A percentile compares a stretch with the other conserved stretches of the same genome.
Evolutionary conservation across 225 moss, liverwort and hornwort species (phyloP).

Genomic region (Rhytidiadelphus loreus): DNA sequence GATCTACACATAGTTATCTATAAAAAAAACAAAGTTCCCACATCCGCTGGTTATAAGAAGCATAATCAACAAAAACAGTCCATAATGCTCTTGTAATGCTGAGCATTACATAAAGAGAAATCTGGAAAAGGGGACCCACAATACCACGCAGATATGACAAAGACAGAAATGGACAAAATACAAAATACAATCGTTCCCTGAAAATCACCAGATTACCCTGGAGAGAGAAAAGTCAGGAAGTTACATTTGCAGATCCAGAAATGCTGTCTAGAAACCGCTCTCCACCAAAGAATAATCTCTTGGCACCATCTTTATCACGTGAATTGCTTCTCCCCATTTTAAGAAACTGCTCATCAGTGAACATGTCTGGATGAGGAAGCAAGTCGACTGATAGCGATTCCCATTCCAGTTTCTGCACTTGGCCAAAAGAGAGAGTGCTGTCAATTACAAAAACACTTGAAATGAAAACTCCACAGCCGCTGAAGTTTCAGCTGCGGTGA

Average conservation of each 20-base stretch:
- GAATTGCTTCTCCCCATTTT: slow-evolving; percentile 53
- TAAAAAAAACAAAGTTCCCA: background rate
- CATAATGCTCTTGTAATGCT: background rate
- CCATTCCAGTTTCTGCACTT: slow-evolving; percentile 89
- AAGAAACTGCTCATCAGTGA: slow-evolving; percentile 70
- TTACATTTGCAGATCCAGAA: slow-evolving; percentile 88
- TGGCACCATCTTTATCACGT: slow-evolving; percentile 83
- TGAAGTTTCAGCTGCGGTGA: background rate
- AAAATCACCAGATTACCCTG: background rate
- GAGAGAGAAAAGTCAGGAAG: background rate
- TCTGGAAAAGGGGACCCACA: background rate
- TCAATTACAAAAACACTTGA: background rate
- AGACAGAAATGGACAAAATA: background rate
- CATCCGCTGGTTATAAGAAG: slow-evolving; percentile 6
- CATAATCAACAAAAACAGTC: background rate
- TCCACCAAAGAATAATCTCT: slow-evolving; percentile 89
- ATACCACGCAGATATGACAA: background rate
- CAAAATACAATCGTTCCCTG: background rate
- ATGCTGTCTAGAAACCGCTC: slow-evolving; percentile 94
- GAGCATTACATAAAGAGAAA: background rate
- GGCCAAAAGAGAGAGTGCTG: background rate
- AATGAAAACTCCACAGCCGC: background rate
- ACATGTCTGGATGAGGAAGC: slow-evolving; percentile 99
- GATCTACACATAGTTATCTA: slow-evolving; percentile 93
- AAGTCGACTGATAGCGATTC: slow-evolving; percentile 83